Evolutionary conservation across 352 stramenopile species (phyloP).

Genomic region (Phytophthora gonapodyides): DNA sequence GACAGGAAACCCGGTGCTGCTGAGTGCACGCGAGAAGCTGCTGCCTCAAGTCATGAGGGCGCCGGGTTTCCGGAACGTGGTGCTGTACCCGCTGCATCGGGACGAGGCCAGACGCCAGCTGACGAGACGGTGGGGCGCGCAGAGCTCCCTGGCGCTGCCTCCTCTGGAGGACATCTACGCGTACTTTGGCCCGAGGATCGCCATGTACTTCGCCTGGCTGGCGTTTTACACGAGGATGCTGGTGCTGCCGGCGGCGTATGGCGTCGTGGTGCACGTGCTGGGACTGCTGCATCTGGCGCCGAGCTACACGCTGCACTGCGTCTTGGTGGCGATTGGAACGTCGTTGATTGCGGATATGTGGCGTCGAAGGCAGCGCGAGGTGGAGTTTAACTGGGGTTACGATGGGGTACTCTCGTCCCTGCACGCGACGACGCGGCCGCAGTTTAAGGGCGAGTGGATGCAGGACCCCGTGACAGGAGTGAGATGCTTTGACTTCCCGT

Average conservation of each 20-base stretch:
- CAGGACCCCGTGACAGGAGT: slow-evolving; percentile 46
- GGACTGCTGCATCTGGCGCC: slow-evolving; percentile 41
- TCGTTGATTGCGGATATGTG: slow-evolving; percentile 68
- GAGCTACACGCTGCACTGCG: slow-evolving; percentile 52
- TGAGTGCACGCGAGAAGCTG: slow-evolving; percentile 48
- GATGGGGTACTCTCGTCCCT: slow-evolving; percentile 38
- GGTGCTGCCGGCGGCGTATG: slow-evolving; percentile 52
- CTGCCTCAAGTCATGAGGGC: slow-evolving; percentile 41
- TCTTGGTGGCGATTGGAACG: slow-evolving; percentile 58
- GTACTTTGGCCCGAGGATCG: slow-evolving; percentile 70
- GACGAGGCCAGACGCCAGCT: slow-evolving; percentile 54
- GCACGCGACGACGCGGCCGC: slow-evolving; percentile 46
- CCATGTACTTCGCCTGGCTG: slow-evolving; percentile 83
- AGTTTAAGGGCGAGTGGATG: slow-evolving; percentile 66
- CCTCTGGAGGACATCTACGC: slow-evolving; percentile 56
- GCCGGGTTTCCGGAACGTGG: slow-evolving; percentile 30
- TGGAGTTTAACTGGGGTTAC: slow-evolving; percentile 70
- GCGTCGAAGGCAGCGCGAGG: slow-evolving; percentile 49
- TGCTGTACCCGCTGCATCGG: slow-evolving; percentile 64
- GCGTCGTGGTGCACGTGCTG: slow-evolving; percentile 55
- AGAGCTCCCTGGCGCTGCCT: slow-evolving; percentile 37
- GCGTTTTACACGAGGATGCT: slow-evolving; percentile 88
- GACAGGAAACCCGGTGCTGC: slow-evolving; percentile 29
- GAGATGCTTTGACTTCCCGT: slow-evolving; percentile 59
- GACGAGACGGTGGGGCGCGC: slow-evolving; percentile 46